A percentile compares a stretch with the other conserved stretches of the same genome.
These are phyloP conservation scores for Zasmidium cellare DNA, from an alignment of 2,329 filamentous ascomycete genomes.

Conservation along the genomic window DNA sequence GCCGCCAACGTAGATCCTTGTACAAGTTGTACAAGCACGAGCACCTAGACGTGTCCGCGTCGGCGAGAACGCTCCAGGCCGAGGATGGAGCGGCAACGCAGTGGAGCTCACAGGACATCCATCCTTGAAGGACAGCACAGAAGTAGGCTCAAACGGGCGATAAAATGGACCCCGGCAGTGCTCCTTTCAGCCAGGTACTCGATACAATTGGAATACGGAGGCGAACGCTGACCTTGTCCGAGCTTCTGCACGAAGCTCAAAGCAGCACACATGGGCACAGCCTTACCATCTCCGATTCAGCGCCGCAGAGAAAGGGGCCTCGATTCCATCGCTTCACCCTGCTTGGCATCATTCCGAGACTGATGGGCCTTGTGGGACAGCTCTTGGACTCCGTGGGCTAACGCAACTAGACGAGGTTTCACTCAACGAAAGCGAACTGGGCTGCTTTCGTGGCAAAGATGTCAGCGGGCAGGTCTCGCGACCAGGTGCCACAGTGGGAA, in stretches of 20 bases:
- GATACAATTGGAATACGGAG: background rate
- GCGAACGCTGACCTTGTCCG: background rate
- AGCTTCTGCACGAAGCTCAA: background rate
- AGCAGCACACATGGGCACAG: background rate
- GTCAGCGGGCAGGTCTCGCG: background rate
- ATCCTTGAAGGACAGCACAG: background rate
- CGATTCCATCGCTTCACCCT: background rate
- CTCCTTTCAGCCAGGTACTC: background rate
- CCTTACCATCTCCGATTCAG: background rate
- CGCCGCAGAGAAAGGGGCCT: background rate
- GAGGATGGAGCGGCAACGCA: background rate
- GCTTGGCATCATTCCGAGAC: background rate
- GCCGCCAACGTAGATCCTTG: background rate
- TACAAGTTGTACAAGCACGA: background rate
- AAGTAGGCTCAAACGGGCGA: background rate
- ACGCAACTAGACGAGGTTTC: slow-evolving; percentile 2
- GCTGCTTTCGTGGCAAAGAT: too few relatives aligned
- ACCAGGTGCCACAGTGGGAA: background rate
- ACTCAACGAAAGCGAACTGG: background rate
- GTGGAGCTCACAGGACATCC: background rate
- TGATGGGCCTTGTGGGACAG: background rate
- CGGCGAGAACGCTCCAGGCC: background rate
- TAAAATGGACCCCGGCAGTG: background rate
- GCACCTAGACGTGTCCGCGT: background rate
- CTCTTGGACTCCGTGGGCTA: background rate